Base-by-base conservation (phyloP, 768 basidiomycete genomes). In the Erythrobasidium yunnanense region DNA sequence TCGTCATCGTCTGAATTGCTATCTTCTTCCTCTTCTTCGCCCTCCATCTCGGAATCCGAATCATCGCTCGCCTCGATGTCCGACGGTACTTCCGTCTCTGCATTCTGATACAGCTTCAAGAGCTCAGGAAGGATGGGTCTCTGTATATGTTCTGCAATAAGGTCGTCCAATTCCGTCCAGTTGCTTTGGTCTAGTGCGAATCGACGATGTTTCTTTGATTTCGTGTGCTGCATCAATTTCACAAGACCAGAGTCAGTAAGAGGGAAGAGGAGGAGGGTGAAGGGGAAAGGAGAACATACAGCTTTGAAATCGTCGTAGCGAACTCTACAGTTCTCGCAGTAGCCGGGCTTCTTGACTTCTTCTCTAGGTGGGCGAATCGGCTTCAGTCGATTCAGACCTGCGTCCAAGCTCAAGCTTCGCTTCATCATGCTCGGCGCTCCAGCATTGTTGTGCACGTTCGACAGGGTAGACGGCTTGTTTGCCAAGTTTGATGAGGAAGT, bases 261-360 rank as follows among this genome's bases (percentile, higher is more conserved):
- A 27, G 22, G 20, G 15, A 11, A 29, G 6, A 34, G 30, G 55
- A 33, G 11, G 18, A 32, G 20, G 53, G 23, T 4, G 58, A 27
- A 29, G 25, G 58, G 20, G 2, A 55, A 57, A 23, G 66, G 5
- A 27, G 25, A 38, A 80, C 85, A 73, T 71, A 95, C 93, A 70
- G 79, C 77, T 68, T 83, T 82, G 72, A 97, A 93, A 76, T 93
- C 86, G 0, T 86, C 84, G 73, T 92, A 99, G 76, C 90, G 90
- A 63, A 81, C 73, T 38, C 93, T 83, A 76, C 95, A 99, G 74
- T 90, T 92, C 77, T 99, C 95, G 76, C 95, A 99, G 76, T 96
- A 97, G 3, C 95, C 95, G 3, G 92, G 87, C 72, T 95, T 96
- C 69, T 81, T 83, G 18, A 84, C 84, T 77, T 93, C 90, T 66